Evolutionary conservation across 257 asterid species (phyloP).

Genomic region (Solanum gandarillasii): DNA sequence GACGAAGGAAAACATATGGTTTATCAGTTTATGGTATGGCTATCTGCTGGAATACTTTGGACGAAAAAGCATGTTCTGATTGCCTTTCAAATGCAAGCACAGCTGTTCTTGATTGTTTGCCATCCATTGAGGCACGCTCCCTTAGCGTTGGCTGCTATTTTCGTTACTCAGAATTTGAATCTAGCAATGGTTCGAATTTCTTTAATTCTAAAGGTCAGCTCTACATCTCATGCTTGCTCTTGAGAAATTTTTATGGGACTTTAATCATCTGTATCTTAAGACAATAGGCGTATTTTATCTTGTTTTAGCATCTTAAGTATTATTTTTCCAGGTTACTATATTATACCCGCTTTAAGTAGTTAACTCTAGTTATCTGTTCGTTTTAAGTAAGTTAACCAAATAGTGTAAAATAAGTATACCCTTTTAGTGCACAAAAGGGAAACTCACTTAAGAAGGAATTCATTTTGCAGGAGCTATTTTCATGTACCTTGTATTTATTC

Average conservation of each 20-base stretch:
- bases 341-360: not conserved
- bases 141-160: constrained; percentile 3
- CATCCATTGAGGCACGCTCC: constrained; percentile 6
- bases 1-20: not conserved
- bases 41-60: constrained; percentile 10
- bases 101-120: not conserved
- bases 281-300: not conserved
- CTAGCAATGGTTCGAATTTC: not conserved
- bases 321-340: not conserved
- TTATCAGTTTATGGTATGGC: constrained; percentile 5
- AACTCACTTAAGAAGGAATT: not conserved
- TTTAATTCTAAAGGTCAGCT: not conserved
- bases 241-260: not conserved
- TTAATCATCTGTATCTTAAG: not conserved
- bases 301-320: not conserved
- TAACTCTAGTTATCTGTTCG: not conserved
- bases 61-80: not conserved
- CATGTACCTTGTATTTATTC: not conserved
- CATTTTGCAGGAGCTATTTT: not conserved
- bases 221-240: not conserved
- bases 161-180: constrained; percentile 3
- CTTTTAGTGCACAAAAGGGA: not conserved
- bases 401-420: not conserved
- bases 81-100: constrained; percentile 5
- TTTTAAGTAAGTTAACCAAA: not conserved